A percentile compares a stretch with the other conserved stretches of the same genome.
Conservation (phyloP, 169 alveolate genomes). For the Plasmodium blacklocki region DNA sequence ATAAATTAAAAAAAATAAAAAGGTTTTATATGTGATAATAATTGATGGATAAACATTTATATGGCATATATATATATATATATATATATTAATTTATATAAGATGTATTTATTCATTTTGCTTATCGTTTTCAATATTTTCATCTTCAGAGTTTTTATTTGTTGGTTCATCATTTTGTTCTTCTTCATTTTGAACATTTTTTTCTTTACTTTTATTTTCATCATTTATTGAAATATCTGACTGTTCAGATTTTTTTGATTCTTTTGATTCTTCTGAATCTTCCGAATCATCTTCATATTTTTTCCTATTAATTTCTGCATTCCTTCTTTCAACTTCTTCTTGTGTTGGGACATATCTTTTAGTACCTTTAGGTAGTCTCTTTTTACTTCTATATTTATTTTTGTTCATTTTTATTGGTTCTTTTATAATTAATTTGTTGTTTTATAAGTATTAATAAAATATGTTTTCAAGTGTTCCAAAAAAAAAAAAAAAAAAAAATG, state of each 20-base stretch:
- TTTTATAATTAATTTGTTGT: not conserved
- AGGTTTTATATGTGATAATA: too few relatives aligned
- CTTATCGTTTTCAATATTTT: too few relatives aligned
- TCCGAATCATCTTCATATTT: constrained; percentile 18
- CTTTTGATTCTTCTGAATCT: not conserved
- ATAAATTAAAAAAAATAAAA: too few relatives aligned
- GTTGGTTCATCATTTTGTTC: not conserved
- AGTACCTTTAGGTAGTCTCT: constrained; percentile 46
- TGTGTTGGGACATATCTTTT: constrained; percentile 59
- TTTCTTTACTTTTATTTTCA: not conserved
- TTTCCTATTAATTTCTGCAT: constrained; percentile 54
- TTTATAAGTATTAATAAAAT: not conserved
- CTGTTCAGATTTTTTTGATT: not conserved
- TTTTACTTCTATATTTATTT: constrained; percentile 31
- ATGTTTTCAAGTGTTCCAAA: not conserved
- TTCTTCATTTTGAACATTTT: constrained; percentile 5
- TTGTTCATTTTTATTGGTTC: constrained; percentile 20
- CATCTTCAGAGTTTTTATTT: too few relatives aligned
- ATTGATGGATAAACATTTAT: too few relatives aligned
- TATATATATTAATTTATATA: constrained; percentile 1
- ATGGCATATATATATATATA: constrained; percentile 17
- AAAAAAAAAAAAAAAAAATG: not conserved
- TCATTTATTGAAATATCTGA: not conserved
- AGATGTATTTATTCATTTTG: not conserved
- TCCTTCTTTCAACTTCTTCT: constrained; percentile 68